A percentile compares a stretch with the other conserved stretches of the same genome.
These are phyloP conservation scores for Verticillium dahliae DNA, from an alignment of 2,329 filamentous ascomycete species.

Conservation along the genomic window DNA sequence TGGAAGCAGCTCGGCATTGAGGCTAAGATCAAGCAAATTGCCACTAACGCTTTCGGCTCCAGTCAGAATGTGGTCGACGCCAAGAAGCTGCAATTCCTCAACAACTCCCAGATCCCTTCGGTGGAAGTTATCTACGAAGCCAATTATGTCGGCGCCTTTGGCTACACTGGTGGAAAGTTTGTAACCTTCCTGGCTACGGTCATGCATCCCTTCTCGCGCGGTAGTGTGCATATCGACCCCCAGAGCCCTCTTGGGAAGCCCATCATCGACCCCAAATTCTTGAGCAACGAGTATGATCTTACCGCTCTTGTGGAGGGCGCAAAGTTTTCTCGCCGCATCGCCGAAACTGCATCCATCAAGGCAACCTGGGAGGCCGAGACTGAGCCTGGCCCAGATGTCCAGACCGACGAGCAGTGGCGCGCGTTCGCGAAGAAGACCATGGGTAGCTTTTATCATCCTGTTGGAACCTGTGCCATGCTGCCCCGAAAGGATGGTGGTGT, in stretches of 20 bases:
- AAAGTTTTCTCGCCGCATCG: slow-evolving; percentile 15
- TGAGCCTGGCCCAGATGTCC: slow-evolving; percentile 5
- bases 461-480: slow-evolving; percentile 33
- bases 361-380: slow-evolving; percentile 5
- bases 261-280: slow-evolving; percentile 17
- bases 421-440: slow-evolving; percentile 3
- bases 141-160: slow-evolving; percentile 21
- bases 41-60: slow-evolving; percentile 19
- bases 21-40: slow-evolving; percentile 20
- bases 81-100: slow-evolving; percentile 32
- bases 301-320: slow-evolving; percentile 20
- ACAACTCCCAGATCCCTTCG: slow-evolving; percentile 19
- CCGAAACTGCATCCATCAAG: slow-evolving; percentile 4
- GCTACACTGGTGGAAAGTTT: slow-evolving; percentile 18
- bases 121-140: slow-evolving; percentile 21
- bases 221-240: slow-evolving; percentile 16
- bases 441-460: slow-evolving; percentile 24
- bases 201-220: slow-evolving; percentile 15
- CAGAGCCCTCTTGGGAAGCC: slow-evolving; percentile 21
- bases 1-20: slow-evolving; percentile 25
- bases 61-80: slow-evolving; percentile 22
- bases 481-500: slow-evolving; percentile 30
- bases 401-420: slow-evolving; percentile 6
- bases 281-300: slow-evolving; percentile 22
- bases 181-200: slow-evolving; percentile 7